phyloP scores from a whole-genome alignment of 2,329 filamentous ascomycete species.

The Penicillium decumbens region DNA sequence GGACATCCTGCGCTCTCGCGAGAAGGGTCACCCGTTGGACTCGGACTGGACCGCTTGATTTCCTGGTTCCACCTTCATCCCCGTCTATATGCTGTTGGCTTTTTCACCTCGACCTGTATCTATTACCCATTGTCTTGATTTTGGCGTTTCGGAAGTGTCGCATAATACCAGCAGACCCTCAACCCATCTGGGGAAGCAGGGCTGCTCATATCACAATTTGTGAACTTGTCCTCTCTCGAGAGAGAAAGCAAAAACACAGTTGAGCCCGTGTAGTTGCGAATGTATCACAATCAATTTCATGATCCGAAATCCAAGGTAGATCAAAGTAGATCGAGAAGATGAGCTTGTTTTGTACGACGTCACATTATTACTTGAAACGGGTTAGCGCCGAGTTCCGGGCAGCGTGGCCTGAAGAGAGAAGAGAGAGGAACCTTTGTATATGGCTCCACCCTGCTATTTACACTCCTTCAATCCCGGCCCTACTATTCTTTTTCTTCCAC shows the following conservation, averaged over 20 bases:
- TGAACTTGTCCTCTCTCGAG: conserved; percentile 3
- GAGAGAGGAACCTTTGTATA: conserved; percentile 18
- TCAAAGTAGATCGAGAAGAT: conserved; percentile 3
- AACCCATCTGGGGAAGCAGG: conserved; percentile 9
- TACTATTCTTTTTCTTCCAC: not conserved
- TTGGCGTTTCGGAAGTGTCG: conserved; percentile 32
- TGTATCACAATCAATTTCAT: conserved; percentile 17
- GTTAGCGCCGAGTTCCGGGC: conserved; percentile 33
- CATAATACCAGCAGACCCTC: conserved; percentile 27
- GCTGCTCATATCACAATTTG: conserved; percentile 16
- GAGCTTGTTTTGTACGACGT: conserved; percentile 18
- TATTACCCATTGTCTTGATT: conserved; percentile 29
- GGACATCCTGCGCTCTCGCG: conserved; percentile 28
- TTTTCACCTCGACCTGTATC: conserved; percentile 29
- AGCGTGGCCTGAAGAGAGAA: conserved; percentile 40
- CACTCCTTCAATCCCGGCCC: conserved; percentile 1
- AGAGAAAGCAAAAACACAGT: conserved; percentile 16
- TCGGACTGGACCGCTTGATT: conserved; percentile 43
- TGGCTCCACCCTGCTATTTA: conserved; percentile 20
- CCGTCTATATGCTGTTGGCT: conserved; percentile 10
- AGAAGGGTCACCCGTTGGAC: conserved; percentile 43
- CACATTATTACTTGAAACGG: conserved; percentile 25
- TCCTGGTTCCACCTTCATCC: not conserved
- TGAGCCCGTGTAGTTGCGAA: conserved; percentile 15
- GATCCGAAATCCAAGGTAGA: not conserved